Evolutionary conservation across 768 basidiomycete genomes (phyloP), one percentile per base, ranked within the genome.

Genomic region (Naganishia antarctica): DNA sequence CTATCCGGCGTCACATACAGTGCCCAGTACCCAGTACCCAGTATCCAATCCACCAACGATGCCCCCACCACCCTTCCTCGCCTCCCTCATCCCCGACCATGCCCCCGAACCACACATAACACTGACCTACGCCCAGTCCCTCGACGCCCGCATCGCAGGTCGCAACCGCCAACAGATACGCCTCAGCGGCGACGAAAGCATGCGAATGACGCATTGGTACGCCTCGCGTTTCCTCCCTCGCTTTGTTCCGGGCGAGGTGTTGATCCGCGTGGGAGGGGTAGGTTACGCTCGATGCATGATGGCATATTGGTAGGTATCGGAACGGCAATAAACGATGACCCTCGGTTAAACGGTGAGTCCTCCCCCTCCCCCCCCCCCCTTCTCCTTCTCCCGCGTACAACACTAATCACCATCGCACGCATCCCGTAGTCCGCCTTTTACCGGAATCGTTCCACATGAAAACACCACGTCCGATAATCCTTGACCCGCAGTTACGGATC

Each of bases 171-270:
- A 79, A 61, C 91, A 92, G 79, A 83, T 99, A 37, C 82, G 83
- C 31, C 80, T 99, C 41, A 92, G 90, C 69, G 90, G 94, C 7
- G 78, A 81, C 48, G 89, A 96, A 71, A 91, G 88, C 76, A 87
- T 93, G 86, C 68, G 83, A 44, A 90, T 99, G 87, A 98, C 94
- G 12, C 94, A 98, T 76, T 89, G 89, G 92, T 91, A 71, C 67
- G 82, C 69, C 29, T 26, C 61, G 60, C 49, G 31, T 25, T 41
- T 46, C 92, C 94, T 77, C 88, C 88, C 90, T 91, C 72, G 67
- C n/a, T n/a, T n/a, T n/a, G n/a, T n/a, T n/a, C n/a, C 82, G 68
- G 37, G n/a, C 37, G 26, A 37, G 63, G 45, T 46, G 51, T 57
- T 18, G 23, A 5, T 25, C 15, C 45, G 46, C n/a, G 6, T 34